A percentile compares a stretch with the other conserved stretches of the same genome.
Conservation (phyloP, 352 stramenopile species). For the Pythium utonaiense region DNA sequence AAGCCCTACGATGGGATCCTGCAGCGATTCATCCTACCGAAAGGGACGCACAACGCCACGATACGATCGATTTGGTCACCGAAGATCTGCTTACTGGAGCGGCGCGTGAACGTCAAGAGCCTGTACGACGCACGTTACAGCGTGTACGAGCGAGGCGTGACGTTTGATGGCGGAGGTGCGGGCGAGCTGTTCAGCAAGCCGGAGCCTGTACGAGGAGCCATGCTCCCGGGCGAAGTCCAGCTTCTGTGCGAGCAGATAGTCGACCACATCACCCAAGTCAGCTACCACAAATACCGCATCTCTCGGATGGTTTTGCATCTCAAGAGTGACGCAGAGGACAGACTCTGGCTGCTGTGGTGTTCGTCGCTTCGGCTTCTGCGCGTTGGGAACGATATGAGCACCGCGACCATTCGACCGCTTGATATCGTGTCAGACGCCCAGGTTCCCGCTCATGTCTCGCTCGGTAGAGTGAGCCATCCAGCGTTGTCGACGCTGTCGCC, state of each 20-base stretch:
- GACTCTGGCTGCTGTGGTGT: conserved; percentile 93
- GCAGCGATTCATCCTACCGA: conserved; percentile 93
- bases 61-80: conserved; percentile 93
- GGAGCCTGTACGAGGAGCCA: conserved; percentile 88
- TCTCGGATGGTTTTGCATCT: conserved; percentile 94
- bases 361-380: conserved; percentile 86
- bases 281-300: conserved; percentile 90
- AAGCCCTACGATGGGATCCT: conserved; percentile 92
- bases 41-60: conserved; percentile 87
- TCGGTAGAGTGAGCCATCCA: conserved; percentile 22
- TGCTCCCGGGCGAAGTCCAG: conserved; percentile 89
- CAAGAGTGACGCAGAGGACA: conserved; percentile 92
- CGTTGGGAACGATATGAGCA: conserved; percentile 15
- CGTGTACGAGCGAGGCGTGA: conserved; percentile 93
- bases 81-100: conserved; percentile 94
- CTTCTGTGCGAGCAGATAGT: conserved; percentile 91
- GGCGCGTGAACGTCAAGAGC: conserved; percentile 86
- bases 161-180: conserved; percentile 85
- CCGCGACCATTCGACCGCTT: conserved; percentile 32
- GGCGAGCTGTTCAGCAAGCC: conserved; percentile 83
- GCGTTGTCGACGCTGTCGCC: background rate
- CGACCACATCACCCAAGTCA: conserved; percentile 90
- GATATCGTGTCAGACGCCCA: conserved; percentile 63
- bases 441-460: conserved; percentile 48
- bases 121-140: conserved; percentile 90